phyloP scores from a whole-genome alignment of 768 basidiomycete species.

The Stropharia rugosoannulata region DNA sequence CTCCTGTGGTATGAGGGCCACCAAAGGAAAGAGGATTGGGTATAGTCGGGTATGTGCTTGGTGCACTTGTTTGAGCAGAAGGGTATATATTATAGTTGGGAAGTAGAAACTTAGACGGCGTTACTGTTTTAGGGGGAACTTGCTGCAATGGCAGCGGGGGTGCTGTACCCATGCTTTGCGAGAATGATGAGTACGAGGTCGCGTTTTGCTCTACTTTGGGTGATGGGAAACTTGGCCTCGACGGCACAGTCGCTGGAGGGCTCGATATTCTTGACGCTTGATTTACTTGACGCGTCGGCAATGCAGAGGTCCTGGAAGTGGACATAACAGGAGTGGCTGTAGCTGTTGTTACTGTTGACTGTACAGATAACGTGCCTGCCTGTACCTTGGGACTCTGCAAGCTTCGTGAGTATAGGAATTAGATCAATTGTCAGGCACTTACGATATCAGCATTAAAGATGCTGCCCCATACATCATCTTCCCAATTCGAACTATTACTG shows the following conservation, averaged over 20 bases:
- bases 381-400: slow-evolving; percentile 11
- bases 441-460: slow-evolving; percentile 53
- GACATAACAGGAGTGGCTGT: too few species aligned
- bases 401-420: slow-evolving; percentile 1
- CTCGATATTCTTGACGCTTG: slow-evolving; percentile 28
- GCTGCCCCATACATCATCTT: slow-evolving; percentile 84
- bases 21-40: slow-evolving; percentile 12
- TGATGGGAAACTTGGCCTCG: background rate
- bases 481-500: slow-evolving; percentile 53
- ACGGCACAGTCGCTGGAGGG: slow-evolving; percentile 9
- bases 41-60: slow-evolving; percentile 14
- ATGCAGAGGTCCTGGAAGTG: too few species aligned
- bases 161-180: slow-evolving; percentile 16
- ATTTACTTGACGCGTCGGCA: slow-evolving; percentile 22
- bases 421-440: slow-evolving; percentile 6
- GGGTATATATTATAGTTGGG: slow-evolving; percentile 62
- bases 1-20: slow-evolving; percentile 5
- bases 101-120: slow-evolving; percentile 10
- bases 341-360: slow-evolving; percentile 2
- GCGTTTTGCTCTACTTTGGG: background rate
- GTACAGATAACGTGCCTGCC: background rate
- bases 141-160: slow-evolving; percentile 10
- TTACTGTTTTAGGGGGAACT: slow-evolving; percentile 1
- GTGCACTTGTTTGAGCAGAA: slow-evolving; percentile 15
- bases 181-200: slow-evolving; percentile 8